Conservation (phyloP, 352 stramenopile species). For the Phytophthora citrophthora region DNA sequence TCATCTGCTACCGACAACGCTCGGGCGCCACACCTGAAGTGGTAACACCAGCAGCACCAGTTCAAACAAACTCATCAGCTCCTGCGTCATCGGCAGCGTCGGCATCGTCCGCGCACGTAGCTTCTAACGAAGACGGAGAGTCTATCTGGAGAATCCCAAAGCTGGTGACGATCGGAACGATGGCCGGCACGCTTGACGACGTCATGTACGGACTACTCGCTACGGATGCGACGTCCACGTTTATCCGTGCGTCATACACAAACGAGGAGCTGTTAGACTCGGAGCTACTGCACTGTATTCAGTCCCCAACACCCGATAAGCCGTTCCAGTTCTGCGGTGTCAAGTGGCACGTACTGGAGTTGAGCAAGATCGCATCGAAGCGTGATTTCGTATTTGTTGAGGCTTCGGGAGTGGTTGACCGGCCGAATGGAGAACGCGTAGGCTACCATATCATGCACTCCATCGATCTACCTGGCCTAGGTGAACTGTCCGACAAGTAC, state of each 20-base stretch:
- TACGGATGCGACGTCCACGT: slow-evolving; percentile 38
- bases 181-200: slow-evolving; percentile 58
- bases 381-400: slow-evolving; percentile 74
- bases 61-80: slow-evolving; percentile 3
- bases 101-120: slow-evolving; percentile 6
- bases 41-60: neutral
- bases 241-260: slow-evolving; percentile 45
- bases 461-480: slow-evolving; percentile 50
- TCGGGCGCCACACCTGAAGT: slow-evolving; percentile 2
- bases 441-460: slow-evolving; percentile 74
- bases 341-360: slow-evolving; percentile 47
- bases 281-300: slow-evolving; percentile 47
- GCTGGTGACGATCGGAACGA: slow-evolving; percentile 48
- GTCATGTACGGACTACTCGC: slow-evolving; percentile 53
- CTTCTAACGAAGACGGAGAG: slow-evolving; percentile 6
- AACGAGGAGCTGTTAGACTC: slow-evolving; percentile 45
- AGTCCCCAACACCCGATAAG: slow-evolving; percentile 33
- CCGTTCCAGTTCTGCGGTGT: slow-evolving; percentile 60
- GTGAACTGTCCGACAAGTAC: slow-evolving; percentile 55
- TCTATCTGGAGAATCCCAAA: slow-evolving; percentile 18
- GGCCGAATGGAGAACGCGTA: slow-evolving; percentile 43
- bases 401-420: slow-evolving; percentile 42
- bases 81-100: slow-evolving; percentile 3
- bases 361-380: slow-evolving; percentile 53
- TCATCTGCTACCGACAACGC: slow-evolving; percentile 41